These are phyloP conservation scores for Tephrocybe sp. DNA, from an alignment of 768 basidiomycete genomes.

Conservation along the genomic window DNA sequence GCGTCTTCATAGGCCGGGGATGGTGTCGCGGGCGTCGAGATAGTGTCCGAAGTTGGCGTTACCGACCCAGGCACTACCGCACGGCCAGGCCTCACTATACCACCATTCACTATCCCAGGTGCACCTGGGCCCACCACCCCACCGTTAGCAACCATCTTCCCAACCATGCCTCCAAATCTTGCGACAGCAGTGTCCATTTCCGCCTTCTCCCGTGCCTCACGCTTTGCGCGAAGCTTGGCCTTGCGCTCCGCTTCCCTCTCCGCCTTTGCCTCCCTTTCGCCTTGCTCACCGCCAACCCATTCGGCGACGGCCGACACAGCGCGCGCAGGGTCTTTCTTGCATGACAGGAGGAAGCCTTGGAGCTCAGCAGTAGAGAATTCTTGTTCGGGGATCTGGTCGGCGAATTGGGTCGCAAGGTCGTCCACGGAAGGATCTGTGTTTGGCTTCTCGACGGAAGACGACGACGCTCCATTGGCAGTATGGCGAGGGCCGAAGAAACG, in stretches of 20 bases:
- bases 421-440: constrained; percentile 11
- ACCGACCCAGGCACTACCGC: not conserved
- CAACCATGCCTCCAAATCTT: constrained; percentile 17
- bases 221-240: constrained; percentile 22
- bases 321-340: constrained; percentile 35
- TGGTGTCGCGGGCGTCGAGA: constrained; percentile 6
- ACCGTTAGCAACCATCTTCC: constrained; percentile 1
- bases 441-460: constrained; percentile 7
- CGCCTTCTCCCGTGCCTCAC: constrained; percentile 21
- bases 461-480: not conserved
- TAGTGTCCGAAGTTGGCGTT: not conserved
- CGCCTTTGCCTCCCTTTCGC: constrained; percentile 29
- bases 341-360: constrained; percentile 53
- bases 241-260: constrained; percentile 30
- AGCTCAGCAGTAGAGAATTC: constrained; percentile 60
- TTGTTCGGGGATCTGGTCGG: constrained; percentile 37
- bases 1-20: constrained; percentile 17
- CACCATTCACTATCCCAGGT: not conserved
- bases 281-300: constrained; percentile 43
- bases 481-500: constrained; percentile 39
- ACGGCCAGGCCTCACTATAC: not conserved
- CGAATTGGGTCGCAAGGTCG: constrained; percentile 39
- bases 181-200: constrained; percentile 24
- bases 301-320: constrained; percentile 29
- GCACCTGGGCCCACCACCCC: constrained; percentile 3